Evolutionary conservation across 345 rosid species (phyloP).

Genomic region (Durio zibethinus): DNA sequence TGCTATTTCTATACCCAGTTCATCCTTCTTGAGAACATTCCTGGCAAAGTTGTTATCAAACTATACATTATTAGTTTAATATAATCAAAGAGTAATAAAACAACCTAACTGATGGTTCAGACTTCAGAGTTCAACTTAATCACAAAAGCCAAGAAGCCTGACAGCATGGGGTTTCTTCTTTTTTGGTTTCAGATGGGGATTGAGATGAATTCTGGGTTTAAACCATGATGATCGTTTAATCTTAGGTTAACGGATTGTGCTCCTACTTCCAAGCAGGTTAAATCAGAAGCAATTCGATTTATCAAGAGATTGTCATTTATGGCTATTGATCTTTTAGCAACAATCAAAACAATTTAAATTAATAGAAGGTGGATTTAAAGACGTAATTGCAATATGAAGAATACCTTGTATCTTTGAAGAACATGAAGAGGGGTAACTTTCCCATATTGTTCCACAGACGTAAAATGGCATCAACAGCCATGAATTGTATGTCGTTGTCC

Average conservation of each 20-base stretch:
- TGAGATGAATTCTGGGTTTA: neutral
- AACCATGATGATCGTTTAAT: neutral
- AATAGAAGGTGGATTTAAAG: neutral
- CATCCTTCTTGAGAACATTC: conserved; percentile 41
- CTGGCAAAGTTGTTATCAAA: conserved; percentile 27
- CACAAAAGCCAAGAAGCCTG: neutral
- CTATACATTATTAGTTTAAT: neutral
- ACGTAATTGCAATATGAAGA: neutral
- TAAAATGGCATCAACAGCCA: conserved; percentile 18
- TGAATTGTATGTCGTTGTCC: neutral
- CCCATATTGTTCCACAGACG: conserved; percentile 21
- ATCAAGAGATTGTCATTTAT: neutral
- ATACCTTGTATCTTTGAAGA: conserved; percentile 43
- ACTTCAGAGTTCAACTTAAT: neutral
- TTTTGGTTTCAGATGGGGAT: neutral
- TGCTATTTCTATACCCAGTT: conserved; percentile 51
- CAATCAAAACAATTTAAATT: neutral
- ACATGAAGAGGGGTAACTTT: conserved; percentile 25
- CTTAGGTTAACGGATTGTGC: neutral
- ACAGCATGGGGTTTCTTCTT: neutral
- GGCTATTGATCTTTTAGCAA: neutral
- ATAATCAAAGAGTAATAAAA: neutral
- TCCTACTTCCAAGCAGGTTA: neutral
- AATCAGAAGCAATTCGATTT: neutral
- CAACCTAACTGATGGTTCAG: neutral